Base-by-base conservation (phyloP, 306 rosid genomes). In the Vicia faba region DNA sequence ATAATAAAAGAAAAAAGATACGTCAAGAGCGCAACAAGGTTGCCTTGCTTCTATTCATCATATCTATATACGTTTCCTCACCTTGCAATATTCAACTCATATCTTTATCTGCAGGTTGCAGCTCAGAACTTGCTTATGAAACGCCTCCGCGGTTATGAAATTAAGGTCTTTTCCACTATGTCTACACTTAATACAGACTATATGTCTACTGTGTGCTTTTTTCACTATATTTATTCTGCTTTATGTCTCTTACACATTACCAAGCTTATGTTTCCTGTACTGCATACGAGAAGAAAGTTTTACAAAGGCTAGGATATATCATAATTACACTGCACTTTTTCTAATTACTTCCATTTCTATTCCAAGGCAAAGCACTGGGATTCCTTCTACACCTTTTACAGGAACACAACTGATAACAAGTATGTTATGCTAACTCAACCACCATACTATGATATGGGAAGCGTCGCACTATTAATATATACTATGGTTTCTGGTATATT, bases 21-120 rank as follows among this genome's bases (percentile, higher is more conserved):
- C 95, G 98, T 35, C 96, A 89, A 78, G 98, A 92, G 78, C 88
- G 98, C 72, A 89, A 92, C 76, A 92, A 89, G 95, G 98, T n/a
- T n/a, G n/a, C n/a, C n/a, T n/a, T n/a, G n/a, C n/a, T n/a, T n/a
- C n/a, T n/a, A n/a, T n/a, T n/a, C n/a, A n/a, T n/a, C n/a, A n/a
- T n/a, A n/a, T n/a, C n/a, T n/a, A n/a, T n/a, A n/a, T n/a, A n/a
- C n/a, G n/a, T n/a, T n/a, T n/a, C n/a, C n/a, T n/a, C n/a, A n/a
- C n/a, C n/a, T n/a, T n/a, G n/a, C n/a, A n/a, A n/a, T n/a, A n/a
- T n/a, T n/a, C 59, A 48, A 33, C 5, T 25, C 29, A 49, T 63
- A 51, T 65, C 23, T 64, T 35, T 60, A 43, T 72, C 64, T 83
- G 84, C 88, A 92, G 98, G 82, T 92, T 74, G 50, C 69, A 40